phyloP scores from a whole-genome alignment of 176 grass and related monocot species.

The Aegilops bicornis region DNA sequence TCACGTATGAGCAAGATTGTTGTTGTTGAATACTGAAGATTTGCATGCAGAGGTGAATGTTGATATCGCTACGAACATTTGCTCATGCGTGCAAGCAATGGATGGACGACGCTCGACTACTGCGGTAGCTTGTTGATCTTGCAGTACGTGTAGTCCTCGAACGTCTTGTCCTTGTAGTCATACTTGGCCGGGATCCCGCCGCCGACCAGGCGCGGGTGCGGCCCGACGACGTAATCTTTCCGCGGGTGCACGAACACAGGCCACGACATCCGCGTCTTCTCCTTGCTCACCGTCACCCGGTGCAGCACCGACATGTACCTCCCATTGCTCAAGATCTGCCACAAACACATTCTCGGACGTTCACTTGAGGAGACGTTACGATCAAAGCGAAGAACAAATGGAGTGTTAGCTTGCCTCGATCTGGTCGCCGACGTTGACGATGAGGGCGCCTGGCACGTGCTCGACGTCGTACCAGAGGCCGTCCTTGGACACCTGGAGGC shows the following conservation, averaged over 20 bases:
- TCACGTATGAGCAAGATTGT: too few relatives aligned
- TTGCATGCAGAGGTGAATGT: too few relatives aligned
- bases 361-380: too few relatives aligned
- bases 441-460: slow-evolving; percentile 61
- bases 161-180: slow-evolving; percentile 56
- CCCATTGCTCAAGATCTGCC: slow-evolving; percentile 75
- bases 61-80: too few relatives aligned
- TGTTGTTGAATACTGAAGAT: too few relatives aligned
- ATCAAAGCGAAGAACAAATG: too few relatives aligned
- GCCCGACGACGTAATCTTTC: slow-evolving; percentile 36
- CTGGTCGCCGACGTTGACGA: slow-evolving; percentile 78
- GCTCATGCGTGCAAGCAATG: too few relatives aligned
- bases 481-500: slow-evolving; percentile 68
- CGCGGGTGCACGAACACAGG: slow-evolving; percentile 61
- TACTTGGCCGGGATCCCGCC: slow-evolving; percentile 47
- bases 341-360: background rate
- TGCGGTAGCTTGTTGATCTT: slow-evolving; percentile 82
- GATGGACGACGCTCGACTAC: slow-evolving; percentile 10
- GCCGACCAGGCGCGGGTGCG: slow-evolving; percentile 44
- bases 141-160: slow-evolving; percentile 66
- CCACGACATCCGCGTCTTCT: slow-evolving; percentile 75
- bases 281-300: slow-evolving; percentile 52
- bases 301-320: slow-evolving; percentile 68
- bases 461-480: slow-evolving; percentile 53
- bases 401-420: slow-evolving; percentile 47